phyloP scores from a whole-genome alignment of 306 rosid species.

The Quercus aquifolioides region DNA sequence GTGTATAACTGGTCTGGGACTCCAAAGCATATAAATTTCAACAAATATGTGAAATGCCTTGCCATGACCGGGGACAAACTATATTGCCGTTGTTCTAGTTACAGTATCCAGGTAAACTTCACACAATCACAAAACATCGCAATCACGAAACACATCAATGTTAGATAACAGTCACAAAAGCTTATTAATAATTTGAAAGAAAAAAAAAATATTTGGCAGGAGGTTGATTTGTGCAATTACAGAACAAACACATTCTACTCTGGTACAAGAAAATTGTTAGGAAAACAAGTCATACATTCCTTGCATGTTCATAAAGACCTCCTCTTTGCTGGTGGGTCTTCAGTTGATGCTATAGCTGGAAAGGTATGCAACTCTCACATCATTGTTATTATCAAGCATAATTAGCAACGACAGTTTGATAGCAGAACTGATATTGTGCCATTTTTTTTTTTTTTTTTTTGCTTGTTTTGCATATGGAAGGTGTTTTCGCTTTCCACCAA shows the following conservation, averaged over 20 bases:
- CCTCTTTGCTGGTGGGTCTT: slow-evolving; percentile 71
- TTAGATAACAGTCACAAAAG: background rate
- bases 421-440: background rate
- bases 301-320: slow-evolving; percentile 63
- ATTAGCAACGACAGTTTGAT: background rate
- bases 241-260: slow-evolving; percentile 68
- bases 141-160: no score
- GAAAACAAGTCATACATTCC: slow-evolving; percentile 74
- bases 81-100: slow-evolving; percentile 86
- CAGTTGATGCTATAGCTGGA: slow-evolving; percentile 68
- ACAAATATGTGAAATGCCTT: slow-evolving; percentile 72
- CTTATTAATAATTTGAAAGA: background rate
- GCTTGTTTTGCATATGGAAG: slow-evolving; percentile 22
- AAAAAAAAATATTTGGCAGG: slow-evolving; percentile 47
- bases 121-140: no score
- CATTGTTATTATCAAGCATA: background rate
- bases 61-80: slow-evolving; percentile 65
- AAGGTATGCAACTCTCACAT: slow-evolving; percentile 46
- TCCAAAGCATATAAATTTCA: slow-evolving; percentile 72
- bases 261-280: slow-evolving; percentile 71
- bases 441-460: slow-evolving; percentile 3
- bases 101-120: slow-evolving; percentile 66
- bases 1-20: slow-evolving; percentile 58
- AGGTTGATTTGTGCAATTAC: slow-evolving; percentile 60
- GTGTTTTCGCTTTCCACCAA: slow-evolving; percentile 62